Conservation (phyloP, 805 yeast species). For the Wickerhamiella slavikovae region DNA sequence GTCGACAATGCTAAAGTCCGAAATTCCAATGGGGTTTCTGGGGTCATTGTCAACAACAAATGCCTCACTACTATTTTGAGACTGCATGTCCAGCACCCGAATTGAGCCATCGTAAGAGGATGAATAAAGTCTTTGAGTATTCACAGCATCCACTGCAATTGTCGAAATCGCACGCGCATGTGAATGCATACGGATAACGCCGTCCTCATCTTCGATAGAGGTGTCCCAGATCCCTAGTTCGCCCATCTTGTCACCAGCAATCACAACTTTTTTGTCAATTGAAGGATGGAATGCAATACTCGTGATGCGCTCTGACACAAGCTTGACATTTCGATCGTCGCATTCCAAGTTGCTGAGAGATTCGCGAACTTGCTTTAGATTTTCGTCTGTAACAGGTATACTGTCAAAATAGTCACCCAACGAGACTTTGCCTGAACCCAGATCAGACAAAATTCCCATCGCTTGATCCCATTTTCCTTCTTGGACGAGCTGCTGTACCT, state of each 20-base stretch:
- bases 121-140: constrained; percentile 37
- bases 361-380: constrained; percentile 28
- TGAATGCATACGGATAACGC: constrained; percentile 40
- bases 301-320: constrained; percentile 49
- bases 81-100: constrained; percentile 45
- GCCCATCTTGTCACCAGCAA: constrained; percentile 86
- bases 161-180: constrained; percentile 60
- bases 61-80: constrained; percentile 37
- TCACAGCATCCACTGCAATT: constrained; percentile 30
- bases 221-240: constrained; percentile 78
- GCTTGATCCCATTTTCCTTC: constrained; percentile 22
- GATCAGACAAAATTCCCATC: constrained; percentile 11
- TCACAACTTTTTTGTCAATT: constrained; percentile 32
- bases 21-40: constrained; percentile 35
- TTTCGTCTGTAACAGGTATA: constrained; percentile 31
- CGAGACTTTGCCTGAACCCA: constrained; percentile 13
- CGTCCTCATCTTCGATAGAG: constrained; percentile 20
- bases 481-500: constrained; percentile 14
- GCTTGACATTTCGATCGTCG: constrained; percentile 48
- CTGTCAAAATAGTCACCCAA: constrained; percentile 25
- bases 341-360: constrained; percentile 32
- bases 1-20: constrained; percentile 47
- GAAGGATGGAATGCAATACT: constrained; percentile 63
- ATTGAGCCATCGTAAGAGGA: constrained; percentile 80
- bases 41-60: constrained; percentile 33